Percentiles rank a stretch among this genome's conserved stretches.
These are phyloP conservation scores for Aspergillus texensis DNA, from an alignment of 2,329 filamentous ascomycete species.

Conservation along the genomic window DNA sequence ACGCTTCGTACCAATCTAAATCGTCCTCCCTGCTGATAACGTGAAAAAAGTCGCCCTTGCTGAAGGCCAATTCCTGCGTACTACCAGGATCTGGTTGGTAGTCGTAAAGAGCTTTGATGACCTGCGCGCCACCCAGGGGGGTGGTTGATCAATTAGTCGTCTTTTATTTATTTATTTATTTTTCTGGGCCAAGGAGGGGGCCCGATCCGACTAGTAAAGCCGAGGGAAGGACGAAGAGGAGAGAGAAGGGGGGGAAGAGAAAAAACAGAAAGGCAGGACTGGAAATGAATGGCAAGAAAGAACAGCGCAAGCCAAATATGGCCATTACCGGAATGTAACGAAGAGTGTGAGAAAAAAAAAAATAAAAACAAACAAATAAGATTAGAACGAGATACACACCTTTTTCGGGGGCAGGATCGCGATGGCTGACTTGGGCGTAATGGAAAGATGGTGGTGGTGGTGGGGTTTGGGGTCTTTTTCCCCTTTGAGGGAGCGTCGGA, in stretches of 20 bases:
- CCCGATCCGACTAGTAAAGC: neutral
- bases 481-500: conserved; percentile 87
- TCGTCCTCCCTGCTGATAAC: conserved; percentile 96
- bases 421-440: conserved; percentile 81
- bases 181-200: neutral
- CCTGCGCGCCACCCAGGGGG: conserved; percentile 56
- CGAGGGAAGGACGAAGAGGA: conserved; percentile 7
- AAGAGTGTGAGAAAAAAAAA: neutral
- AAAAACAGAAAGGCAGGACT: neutral
- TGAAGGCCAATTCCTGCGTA: conserved; percentile 82
- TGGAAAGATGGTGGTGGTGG: conserved; percentile 58
- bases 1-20: conserved; percentile 95
- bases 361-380: neutral
- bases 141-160: conserved; percentile 14
- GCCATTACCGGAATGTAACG: neutral
- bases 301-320: neutral
- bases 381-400: conserved; percentile 55
- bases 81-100: conserved; percentile 72
- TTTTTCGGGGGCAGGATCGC: conserved; percentile 93
- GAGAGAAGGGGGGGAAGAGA: conserved; percentile 3
- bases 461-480: conserved; percentile 69
- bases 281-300: neutral
- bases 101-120: conserved; percentile 95
- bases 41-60: conserved; percentile 95
- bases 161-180: neutral